Conservation (phyloP, 139 green algal genomes). For the Ostreobium quekettii region DNA sequence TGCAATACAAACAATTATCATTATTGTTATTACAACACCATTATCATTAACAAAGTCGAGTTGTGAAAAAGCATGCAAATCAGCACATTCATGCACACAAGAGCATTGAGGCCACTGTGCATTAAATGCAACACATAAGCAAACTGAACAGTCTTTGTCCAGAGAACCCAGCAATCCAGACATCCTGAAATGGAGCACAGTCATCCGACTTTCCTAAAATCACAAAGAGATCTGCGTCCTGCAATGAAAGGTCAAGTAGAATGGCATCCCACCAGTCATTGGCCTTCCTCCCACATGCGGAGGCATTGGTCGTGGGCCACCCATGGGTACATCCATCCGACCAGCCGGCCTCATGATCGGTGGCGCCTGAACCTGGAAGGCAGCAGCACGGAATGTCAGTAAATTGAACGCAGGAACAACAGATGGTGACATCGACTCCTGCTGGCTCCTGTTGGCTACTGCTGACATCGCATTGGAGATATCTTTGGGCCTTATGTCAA, state of each 20-base stretch:
- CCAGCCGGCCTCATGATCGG: conserved; percentile 50
- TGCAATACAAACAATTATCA: background rate
- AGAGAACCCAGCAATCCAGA: background rate
- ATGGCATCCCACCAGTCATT: conserved; percentile 19
- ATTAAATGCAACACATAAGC: background rate
- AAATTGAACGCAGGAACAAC: conserved; percentile 7
- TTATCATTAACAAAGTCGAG: background rate
- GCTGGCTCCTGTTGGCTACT: too few relatives aligned
- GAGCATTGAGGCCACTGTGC: background rate
- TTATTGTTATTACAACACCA: background rate
- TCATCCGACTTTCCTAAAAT: background rate
- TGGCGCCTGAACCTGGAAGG: conserved; percentile 19
- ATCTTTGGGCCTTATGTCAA: background rate
- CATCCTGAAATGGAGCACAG: conserved; percentile 9
- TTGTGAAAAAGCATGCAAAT: too few relatives aligned
- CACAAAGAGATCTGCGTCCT: conserved; percentile 20
- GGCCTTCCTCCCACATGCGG: conserved; percentile 25
- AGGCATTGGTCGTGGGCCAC: conserved; percentile 30
- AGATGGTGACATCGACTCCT: conserved; percentile 7
- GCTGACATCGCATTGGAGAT: conserved; percentile 1
- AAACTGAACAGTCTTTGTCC: background rate
- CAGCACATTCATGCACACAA: too few relatives aligned
- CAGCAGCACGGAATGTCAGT: conserved; percentile 23
- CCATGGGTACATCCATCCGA: conserved; percentile 17
- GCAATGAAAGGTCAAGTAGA: background rate